phyloP scores from a whole-genome alignment of 2,329 filamentous ascomycete genomes.

The Pseudocercospora ulei region DNA sequence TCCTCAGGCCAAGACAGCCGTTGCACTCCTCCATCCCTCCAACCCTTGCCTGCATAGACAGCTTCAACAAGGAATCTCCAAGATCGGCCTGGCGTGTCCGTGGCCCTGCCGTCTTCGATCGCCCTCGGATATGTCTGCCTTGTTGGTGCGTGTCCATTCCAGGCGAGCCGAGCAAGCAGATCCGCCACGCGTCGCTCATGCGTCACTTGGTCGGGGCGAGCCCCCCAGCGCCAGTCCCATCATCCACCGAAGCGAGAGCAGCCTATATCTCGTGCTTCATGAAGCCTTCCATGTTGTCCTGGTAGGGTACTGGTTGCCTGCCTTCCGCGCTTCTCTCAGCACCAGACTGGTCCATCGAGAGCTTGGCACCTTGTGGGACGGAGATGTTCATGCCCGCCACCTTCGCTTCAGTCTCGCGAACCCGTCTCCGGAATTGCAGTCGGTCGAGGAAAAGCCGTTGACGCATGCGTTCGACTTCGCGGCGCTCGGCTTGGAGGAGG shows the following conservation, averaged over 20 bases:
- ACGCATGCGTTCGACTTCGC: conserved; percentile 81
- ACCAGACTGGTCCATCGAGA: conserved; percentile 17
- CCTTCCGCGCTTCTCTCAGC: conserved; percentile 9
- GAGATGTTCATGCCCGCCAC: conserved; percentile 26
- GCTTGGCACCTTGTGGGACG: conserved; percentile 22
- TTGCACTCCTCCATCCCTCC: no score
- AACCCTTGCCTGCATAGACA: no score
- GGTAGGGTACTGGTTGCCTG: conserved; percentile 8
- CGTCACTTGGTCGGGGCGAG: no score
- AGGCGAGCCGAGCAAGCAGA: no score
- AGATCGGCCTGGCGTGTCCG: no score
- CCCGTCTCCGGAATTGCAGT: conserved; percentile 76
- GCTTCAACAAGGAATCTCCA: no score
- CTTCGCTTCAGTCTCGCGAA: conserved; percentile 66
- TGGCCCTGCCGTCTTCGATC: no score
- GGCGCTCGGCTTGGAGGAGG: conserved; percentile 79
- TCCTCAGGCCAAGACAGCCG: no score
- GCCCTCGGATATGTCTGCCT: no score
- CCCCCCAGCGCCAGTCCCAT: not conserved
- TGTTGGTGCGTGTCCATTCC: no score
- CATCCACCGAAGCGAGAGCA: not conserved
- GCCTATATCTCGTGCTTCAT: conserved; percentile 6
- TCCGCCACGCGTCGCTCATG: no score
- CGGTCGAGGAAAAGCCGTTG: conserved; percentile 92
- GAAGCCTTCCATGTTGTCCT: conserved; percentile 6